Conservation (phyloP, 805 yeast genomes). For the Torulaspora quercuum region DNA sequence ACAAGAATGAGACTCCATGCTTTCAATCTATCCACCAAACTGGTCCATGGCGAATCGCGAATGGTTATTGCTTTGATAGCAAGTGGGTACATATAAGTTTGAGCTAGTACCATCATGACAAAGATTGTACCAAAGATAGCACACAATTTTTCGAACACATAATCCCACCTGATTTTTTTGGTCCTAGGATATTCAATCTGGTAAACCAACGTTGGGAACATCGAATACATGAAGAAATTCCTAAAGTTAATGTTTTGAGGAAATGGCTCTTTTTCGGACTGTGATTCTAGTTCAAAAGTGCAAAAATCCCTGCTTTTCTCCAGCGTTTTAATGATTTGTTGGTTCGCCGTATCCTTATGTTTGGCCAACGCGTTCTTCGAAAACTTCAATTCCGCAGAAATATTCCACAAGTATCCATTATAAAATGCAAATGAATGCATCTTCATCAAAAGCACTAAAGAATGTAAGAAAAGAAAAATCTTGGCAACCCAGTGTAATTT, state of each 20-base stretch:
- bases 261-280: constrained; percentile 47
- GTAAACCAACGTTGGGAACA: constrained; percentile 87
- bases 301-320: constrained; percentile 62
- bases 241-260: constrained; percentile 65
- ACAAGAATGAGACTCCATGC: constrained; percentile 43
- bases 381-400: constrained; percentile 50
- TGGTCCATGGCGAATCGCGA: constrained; percentile 36
- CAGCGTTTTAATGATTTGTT: constrained; percentile 35
- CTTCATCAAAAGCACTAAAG: constrained; percentile 87
- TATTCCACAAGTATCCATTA: constrained; percentile 83
- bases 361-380: constrained; percentile 46
- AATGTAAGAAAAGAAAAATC: constrained; percentile 79
- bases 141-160: constrained; percentile 61
- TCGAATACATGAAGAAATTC: constrained; percentile 73
- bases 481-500: constrained; percentile 84
- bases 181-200: constrained; percentile 82
- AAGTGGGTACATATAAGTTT: constrained; percentile 68
- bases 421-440: constrained; percentile 90
- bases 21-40: constrained; percentile 20
- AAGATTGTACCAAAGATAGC: constrained; percentile 87
- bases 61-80: constrained; percentile 57
- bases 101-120: constrained; percentile 78
- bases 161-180: constrained; percentile 59
- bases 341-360: constrained; percentile 34
- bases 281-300: constrained; percentile 62